Evolutionary conservation across 306 rosid genomes (phyloP), one percentile per base, ranked within the genome.

Genomic region (Hippophae tibetana): DNA sequence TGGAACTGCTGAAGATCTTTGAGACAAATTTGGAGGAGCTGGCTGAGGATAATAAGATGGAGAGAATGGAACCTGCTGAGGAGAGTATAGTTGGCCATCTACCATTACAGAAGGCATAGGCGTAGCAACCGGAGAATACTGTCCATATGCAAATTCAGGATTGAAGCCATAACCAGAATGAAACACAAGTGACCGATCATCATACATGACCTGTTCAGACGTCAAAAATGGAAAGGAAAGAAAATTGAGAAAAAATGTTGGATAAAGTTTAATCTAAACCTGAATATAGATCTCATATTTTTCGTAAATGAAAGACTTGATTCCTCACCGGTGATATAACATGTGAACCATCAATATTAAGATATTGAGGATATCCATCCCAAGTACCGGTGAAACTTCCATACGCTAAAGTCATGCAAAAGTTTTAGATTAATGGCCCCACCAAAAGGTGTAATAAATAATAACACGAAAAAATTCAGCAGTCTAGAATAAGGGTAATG

Each of bases 111-210:
- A 58, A 56, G 74, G 74, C 70, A 81, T 60, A 58, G 74, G 78
- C 14, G 83, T 62, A 58, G 76, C 80, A 27, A 78, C 86, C 0
- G 83, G 83, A 58, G 86, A 81, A 81, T 77, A 81, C 59, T 74
- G 83, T 53, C 86, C 86, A 50, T 78, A 81, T 58, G 81, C 71
- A 57, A 72, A 47, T 47, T 81, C 86, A 10, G 78, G 78, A 42
- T 78, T 81, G 65, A 65, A 77, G 54, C 81, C 83, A 62, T 74
- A 81, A 60, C 81, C 81, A 62, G 83, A 71, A 73, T 77, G 86
- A 69, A 68, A 81, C 14, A 81, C 47, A 54, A 81, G 72, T 51
- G 83, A 74, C 42, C 69, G 61, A 72, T 68, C 68, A 31, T 81
- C 86, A 63, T 74, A 81, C 43, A 81, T 65, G 48, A 77, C 80